Evolutionary conservation across 139 green algal genomes (phyloP), one percentile per base, ranked within the genome.

Genomic region (Coccomyxa sp.): DNA sequence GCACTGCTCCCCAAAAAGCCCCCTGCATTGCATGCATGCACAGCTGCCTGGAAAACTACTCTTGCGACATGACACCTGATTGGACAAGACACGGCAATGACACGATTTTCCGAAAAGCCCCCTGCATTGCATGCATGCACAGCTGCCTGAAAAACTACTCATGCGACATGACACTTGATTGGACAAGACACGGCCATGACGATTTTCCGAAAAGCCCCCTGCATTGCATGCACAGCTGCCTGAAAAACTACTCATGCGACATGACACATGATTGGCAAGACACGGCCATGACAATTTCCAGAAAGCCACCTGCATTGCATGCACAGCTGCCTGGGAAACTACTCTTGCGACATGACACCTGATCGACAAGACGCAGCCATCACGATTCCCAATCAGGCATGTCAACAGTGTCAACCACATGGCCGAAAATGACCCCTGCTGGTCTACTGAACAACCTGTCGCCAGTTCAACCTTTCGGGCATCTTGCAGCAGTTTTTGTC

Each of bases 1-100:
- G 80, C 88, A 92, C 32, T 89, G 77, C 68, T 86, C 90, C 21
- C 90, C 91, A 87, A 95, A 96, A 28, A 95, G 80, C 4, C 74
- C 82, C 77, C 86, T 90, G 84, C 84, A 71, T 71, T 25, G 63
- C 63, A 71, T 67, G 67, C 21, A 76, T 30, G 28, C 17, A 78
- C 1, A 78, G 10, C 74, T 78, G 74, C 25, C 30, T 78, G 76
- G 7, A 4, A 1, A 17, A 84, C 12, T n/a, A 51, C 38, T 51
- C 7, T 7, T 51, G 38, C 38, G 0, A 51, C 38, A 76, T 28
- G 16, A 13, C 77, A 10, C 66, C 66, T 1, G 66, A 3, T 74
- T 15, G 63, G 3, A 67, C n/a, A 59, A 1, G 66, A 75, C 63
- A 71, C 63, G 4, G 63, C 63, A 71, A 51, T 51, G 7, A 51